Conservation (phyloP, 2,329 filamentous ascomycete species). For the Microdochium paspali region DNA sequence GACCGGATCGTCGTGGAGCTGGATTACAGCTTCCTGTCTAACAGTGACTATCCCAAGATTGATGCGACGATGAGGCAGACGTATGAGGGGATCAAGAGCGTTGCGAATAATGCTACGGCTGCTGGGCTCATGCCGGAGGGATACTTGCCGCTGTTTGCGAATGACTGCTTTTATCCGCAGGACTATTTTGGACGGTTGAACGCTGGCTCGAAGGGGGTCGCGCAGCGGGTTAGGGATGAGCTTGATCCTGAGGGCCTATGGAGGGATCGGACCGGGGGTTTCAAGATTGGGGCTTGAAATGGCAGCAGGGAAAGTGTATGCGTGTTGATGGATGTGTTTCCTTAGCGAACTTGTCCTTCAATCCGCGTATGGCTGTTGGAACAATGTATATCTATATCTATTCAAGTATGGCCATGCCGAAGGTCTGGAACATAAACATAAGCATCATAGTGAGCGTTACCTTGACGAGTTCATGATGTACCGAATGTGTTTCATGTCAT, state of each 20-base stretch:
- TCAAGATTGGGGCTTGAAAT: conserved; percentile 17
- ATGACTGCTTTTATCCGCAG: conserved; percentile 29
- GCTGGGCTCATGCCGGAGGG: conserved; percentile 21
- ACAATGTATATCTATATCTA: no score
- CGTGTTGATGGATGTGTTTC: not conserved
- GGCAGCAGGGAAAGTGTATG: not conserved
- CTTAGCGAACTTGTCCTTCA: no score
- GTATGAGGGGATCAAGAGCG: conserved; percentile 20
- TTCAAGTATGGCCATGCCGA: no score
- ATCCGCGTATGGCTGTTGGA: no score
- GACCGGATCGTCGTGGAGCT: conserved; percentile 32
- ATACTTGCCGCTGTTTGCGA: conserved; percentile 32
- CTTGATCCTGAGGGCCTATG: conserved; percentile 29
- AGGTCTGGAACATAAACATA: no score
- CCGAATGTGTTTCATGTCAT: no score
- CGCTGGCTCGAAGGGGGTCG: conserved; percentile 22
- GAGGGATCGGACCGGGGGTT: conserved; percentile 27
- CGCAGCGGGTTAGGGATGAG: conserved; percentile 19
- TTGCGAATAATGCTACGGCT: conserved; percentile 19
- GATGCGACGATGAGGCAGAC: conserved; percentile 24
- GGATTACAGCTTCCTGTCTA: conserved; percentile 27
- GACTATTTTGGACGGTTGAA: conserved; percentile 31
- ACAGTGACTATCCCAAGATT: conserved; percentile 17
- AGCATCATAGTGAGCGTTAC: no score
- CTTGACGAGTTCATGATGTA: no score